These are phyloP conservation scores for Iris macrosiphon DNA, from an alignment of 106 monocot species.

Conservation along the genomic window DNA sequence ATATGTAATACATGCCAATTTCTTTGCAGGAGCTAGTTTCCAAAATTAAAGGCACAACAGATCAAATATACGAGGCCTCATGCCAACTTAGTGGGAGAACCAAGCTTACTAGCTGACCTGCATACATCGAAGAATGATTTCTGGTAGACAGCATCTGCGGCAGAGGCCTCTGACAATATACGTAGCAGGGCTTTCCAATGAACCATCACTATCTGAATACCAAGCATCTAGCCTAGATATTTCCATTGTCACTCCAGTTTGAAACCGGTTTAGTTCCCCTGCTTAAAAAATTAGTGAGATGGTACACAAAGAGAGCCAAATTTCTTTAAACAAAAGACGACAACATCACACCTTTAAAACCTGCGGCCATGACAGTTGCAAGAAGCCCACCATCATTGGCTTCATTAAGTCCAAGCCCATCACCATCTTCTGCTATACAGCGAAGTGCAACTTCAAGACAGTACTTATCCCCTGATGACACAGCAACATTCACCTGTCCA, in stretches of 20 bases:
- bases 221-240: slow-evolving; percentile 93
- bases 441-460: slow-evolving; percentile 74
- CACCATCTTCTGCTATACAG: slow-evolving; percentile 71
- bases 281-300: slow-evolving; percentile 1
- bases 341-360: slow-evolving; percentile 77
- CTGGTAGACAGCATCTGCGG: slow-evolving; percentile 86
- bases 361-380: slow-evolving; percentile 72
- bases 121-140: slow-evolving; percentile 94
- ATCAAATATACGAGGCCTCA: no score
- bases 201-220: slow-evolving; percentile 63
- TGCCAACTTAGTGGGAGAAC: no score
- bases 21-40: no score
- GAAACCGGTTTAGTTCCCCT: slow-evolving; percentile 89
- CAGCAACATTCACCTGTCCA: slow-evolving; percentile 66
- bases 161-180: slow-evolving; percentile 88
- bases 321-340: background rate
- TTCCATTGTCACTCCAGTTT: slow-evolving; percentile 79
- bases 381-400: slow-evolving; percentile 92
- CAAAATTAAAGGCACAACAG: background rate
- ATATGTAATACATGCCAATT: no score
- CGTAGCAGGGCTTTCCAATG: slow-evolving; percentile 45
- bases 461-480: slow-evolving; percentile 58
- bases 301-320: background rate
- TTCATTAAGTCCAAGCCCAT: slow-evolving; percentile 87
- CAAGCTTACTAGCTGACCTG: slow-evolving; percentile 37